Evolutionary conservation across 768 basidiomycete genomes (phyloP), one percentile per base, ranked within the genome.

Genomic region (Leccinum pellstonianum): DNA sequence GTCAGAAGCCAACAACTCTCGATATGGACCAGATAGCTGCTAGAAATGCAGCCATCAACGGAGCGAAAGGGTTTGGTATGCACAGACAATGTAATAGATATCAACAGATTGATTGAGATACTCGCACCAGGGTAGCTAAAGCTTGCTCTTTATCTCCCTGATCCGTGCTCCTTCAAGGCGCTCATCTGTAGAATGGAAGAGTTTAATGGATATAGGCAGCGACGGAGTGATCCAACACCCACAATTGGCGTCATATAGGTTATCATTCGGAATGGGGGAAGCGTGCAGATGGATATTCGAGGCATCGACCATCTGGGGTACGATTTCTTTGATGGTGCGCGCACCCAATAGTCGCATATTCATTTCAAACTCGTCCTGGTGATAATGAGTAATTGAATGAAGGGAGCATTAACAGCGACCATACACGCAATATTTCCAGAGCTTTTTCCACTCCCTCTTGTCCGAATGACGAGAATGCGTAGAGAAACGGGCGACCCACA

Each of bases 311-410:
- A 98, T 95, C 48, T 86, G 84, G 0, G 90, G 91, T 1, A 86
- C 84, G 57, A 98, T 77, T 35, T 98, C 93, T 55, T 81, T 81
- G 48, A 98, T 72, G 0, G 83, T 89, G 4, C 81, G 85, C 1
- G 95, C 95, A 7, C 96, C 96, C 29, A 99, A 75, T 2, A 98
- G 79, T 15, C 95, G 88, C 84, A 98, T 83, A 75, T 96, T 95
- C 96, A 98, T 98, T 79, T 95, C 93, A 66, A 99, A 93, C 73
- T 99, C 96, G 65, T 95, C 93, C 93, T 98, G 69, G 9, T 7
- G 29, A 25, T 19, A 43, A 25, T 14, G 21, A 49, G 15, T 12
- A 11, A 51, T 11, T 10, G 37, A 43, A 27, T 37, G 43, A 46
- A 46, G 5, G 43, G 12, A 46, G 11, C 5, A 2, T 15, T 3